phyloP scores from a whole-genome alignment of 2,329 filamentous ascomycete species.

The Fusarium beomiforme region DNA sequence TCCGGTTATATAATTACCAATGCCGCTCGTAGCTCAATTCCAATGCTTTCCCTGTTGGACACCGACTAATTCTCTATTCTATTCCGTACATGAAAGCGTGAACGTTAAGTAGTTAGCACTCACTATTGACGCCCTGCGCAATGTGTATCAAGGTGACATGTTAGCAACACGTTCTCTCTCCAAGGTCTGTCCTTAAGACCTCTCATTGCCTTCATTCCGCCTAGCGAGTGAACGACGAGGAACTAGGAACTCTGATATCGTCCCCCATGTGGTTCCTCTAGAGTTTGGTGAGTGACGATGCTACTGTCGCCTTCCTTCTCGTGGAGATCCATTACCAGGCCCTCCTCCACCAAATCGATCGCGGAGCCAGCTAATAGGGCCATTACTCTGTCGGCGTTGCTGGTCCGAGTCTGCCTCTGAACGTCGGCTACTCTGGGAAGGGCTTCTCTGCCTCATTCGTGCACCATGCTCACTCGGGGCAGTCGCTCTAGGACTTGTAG shows the following conservation, averaged over 20 bases:
- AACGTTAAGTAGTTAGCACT: not conserved
- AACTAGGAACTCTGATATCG: constrained; percentile 1
- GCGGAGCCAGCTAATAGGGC: constrained; percentile 57
- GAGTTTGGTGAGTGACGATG: constrained; percentile 17
- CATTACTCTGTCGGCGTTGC: constrained; percentile 45
- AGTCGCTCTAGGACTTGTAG: constrained; percentile 48
- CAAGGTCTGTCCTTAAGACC: not conserved
- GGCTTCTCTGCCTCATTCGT: constrained; percentile 52
- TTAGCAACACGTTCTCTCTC: not conserved
- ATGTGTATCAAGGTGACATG: not conserved
- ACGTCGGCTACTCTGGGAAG: constrained; percentile 49
- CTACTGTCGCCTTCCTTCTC: constrained; percentile 46
- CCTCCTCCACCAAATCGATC: constrained; percentile 51
- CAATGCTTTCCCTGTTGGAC: not conserved
- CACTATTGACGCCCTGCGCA: not conserved
- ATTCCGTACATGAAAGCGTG: constrained; percentile 26
- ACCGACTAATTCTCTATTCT: constrained; percentile 29
- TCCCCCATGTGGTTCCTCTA: not conserved
- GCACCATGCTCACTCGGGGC: constrained; percentile 45
- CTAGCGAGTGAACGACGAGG: not conserved
- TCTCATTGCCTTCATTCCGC: not conserved
- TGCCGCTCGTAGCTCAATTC: constrained; percentile 28
- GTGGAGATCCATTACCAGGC: constrained; percentile 41
- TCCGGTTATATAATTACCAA: constrained; percentile 35
- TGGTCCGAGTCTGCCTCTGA: constrained; percentile 44